Evolutionary conservation across 345 rosid species (phyloP), one percentile per base, ranked within the genome.

Genomic region (Populus davidiana): DNA sequence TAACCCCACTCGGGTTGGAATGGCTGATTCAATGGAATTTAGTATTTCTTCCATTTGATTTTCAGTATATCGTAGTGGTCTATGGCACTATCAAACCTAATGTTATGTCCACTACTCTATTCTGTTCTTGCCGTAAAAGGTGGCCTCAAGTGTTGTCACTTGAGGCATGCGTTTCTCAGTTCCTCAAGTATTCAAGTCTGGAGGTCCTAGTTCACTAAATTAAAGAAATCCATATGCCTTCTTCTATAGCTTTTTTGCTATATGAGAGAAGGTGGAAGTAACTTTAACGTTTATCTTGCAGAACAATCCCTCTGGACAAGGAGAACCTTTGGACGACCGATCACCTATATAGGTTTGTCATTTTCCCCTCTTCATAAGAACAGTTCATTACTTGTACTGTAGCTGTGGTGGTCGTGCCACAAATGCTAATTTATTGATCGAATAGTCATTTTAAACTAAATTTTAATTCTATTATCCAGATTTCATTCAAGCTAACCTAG

Each of bases 241-340:
- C 50, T 61, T 61, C 52, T 61, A 20, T 59, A 66, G 14, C n/a
- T 38, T 59, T 73, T 38, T 38, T 61, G n/a, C 0, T 66, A 64
- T 44, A 20, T 29, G 6, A 63, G 41, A 64, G 20, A 29, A 20
- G 56, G 27, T 33, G 61, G n/a, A 63, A 2, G 50, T 54, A 8
- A 25, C 4, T 39, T 77, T 59, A 59, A 66, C 64, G 38, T 59
- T 9, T 59, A 17, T 39, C 41, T 67, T 73, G 77, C 83, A 85
- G 86, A 80, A 9, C 77, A 70, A 73, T 76, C 63, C 78, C 23
- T 62, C 52, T 65, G 80, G 50, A 54, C 49, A 68, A 80, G 81
- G 80, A 81, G 79, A 72, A 76, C 66, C 76, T 59, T 47, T 38
- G 76, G 81, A 66, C 25, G 49, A 72, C 33, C 25, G 50, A 56